Percentiles rank a stretch among this genome's conserved stretches.
Evolutionary conservation across 2,329 filamentous ascomycete genomes (phyloP).

Genomic region (Paraphaeosphaeria sporulosa): DNA sequence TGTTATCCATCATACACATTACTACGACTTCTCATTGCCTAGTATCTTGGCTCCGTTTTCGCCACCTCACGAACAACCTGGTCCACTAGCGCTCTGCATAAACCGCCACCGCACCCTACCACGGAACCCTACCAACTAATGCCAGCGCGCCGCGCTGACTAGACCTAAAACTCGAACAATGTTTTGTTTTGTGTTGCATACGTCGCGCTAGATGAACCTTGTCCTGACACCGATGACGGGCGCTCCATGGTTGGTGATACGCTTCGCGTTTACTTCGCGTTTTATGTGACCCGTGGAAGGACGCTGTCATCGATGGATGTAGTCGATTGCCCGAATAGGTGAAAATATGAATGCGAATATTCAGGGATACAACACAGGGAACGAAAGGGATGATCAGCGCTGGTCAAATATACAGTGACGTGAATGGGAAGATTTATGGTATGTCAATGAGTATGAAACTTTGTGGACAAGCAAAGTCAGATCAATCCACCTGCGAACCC

Average conservation of each 20-base stretch:
- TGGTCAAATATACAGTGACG: background rate
- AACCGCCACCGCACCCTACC: background rate
- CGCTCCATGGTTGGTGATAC: constrained; percentile 7
- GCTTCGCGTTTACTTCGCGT: constrained; percentile 10
- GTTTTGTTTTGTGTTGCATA: background rate
- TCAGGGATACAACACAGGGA: background rate
- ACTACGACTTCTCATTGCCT: too few relatives aligned
- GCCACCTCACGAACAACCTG: background rate
- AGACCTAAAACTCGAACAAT: background rate
- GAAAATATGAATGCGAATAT: background rate
- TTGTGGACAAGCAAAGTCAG: too few relatives aligned
- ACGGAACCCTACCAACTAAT: background rate
- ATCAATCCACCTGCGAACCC: too few relatives aligned
- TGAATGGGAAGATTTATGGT: too few relatives aligned
- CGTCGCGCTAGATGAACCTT: background rate
- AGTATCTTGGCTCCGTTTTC: too few relatives aligned
- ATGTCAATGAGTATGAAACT: too few relatives aligned
- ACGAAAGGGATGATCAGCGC: background rate
- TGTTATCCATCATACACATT: too few relatives aligned
- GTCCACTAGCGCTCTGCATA: background rate
- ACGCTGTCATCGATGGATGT: constrained; percentile 8
- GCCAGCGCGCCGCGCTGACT: background rate
- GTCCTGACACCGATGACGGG: background rate
- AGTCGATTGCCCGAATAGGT: background rate
- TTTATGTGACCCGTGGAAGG: constrained; percentile 6